Base-by-base conservation (phyloP, 768 basidiomycete species). In the Boletus rufocinnamomeus region DNA sequence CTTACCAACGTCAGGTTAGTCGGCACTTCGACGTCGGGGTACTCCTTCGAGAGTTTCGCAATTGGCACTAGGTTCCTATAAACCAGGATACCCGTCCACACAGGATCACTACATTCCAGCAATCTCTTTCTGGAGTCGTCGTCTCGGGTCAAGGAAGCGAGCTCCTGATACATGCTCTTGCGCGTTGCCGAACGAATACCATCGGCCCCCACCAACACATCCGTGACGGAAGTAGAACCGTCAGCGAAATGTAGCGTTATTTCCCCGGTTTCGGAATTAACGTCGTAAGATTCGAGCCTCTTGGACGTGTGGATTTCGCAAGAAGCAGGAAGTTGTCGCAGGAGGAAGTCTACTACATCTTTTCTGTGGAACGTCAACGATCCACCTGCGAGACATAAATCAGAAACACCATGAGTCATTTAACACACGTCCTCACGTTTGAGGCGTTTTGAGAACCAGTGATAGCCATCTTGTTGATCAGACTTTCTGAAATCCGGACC, bases 151-250 rank as follows among this genome's bases (percentile, higher is more conserved):
- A 40, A 46, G 8, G 60, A 60, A 28, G 63, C 68, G 4, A 68
- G 47, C 2, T 52, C 51, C 45, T 56, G 37, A 30, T 71, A 68
- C 63, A 77, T 68, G 16, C 59, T 61, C 30, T 49, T 63, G 40
- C 76, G 70, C 9, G 70, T 66, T 27, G 63, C 67, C 1, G 79
- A 81, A 23, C 67, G 75, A 55, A 81, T 68, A 2, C 80, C 80
- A 57, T 82, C 80, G 6, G 76, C 71, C 2, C 76, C 79, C 9
- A 81, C 61, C 35, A 82, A 66, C 10, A 81, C 54, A 52, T 82
- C 79, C 34, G 77, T 77, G 0, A 60, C 60, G 4, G 70, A 69
- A 2, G 59, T 66, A 17, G 70, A 68, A 6, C 75, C 78, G n/a
- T 81, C 75, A 0, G 67, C 55, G 53, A 81, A 82, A 16, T 66